These are phyloP conservation scores for Didymella sp. DNA, from an alignment of 2,329 filamentous ascomycete genomes.

Conservation along the genomic window DNA sequence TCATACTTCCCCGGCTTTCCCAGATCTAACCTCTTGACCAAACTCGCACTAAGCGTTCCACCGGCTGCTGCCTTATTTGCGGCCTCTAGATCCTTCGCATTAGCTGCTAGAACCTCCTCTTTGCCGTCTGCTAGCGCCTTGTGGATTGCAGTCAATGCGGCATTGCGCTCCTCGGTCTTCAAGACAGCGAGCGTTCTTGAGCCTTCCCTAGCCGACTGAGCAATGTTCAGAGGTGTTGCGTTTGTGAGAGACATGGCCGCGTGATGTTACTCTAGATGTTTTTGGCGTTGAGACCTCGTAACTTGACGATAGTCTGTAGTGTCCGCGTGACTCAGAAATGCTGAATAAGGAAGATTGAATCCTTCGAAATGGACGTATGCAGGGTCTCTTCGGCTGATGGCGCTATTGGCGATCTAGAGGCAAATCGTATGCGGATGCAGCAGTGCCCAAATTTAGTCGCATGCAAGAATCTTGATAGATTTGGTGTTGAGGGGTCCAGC, in stretches of 20 bases:
- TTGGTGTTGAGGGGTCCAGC: constrained; percentile 35
- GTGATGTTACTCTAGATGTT: constrained; percentile 24
- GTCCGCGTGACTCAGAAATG: constrained; percentile 38
- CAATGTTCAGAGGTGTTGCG: constrained; percentile 78
- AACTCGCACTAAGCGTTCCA: constrained; percentile 78
- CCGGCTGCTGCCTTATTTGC: constrained; percentile 76
- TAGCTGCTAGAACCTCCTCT: constrained; percentile 82
- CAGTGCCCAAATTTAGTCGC: constrained; percentile 34
- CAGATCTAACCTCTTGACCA: constrained; percentile 88
- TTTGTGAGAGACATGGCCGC: constrained; percentile 80
- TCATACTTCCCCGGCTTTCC: constrained; percentile 90
- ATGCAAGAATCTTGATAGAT: constrained; percentile 20
- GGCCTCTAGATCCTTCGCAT: constrained; percentile 78
- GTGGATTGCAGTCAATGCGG: constrained; percentile 83
- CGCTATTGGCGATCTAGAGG: constrained; percentile 23
- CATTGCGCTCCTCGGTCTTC: constrained; percentile 76
- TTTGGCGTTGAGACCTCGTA: constrained; percentile 28
- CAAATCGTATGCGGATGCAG: constrained; percentile 19
- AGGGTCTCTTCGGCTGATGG: constrained; percentile 28
- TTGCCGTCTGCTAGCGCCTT: constrained; percentile 73
- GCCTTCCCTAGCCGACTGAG: constrained; percentile 77
- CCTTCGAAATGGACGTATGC: constrained; percentile 23
- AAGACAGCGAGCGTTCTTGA: constrained; percentile 85
- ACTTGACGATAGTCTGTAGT: constrained; percentile 16
- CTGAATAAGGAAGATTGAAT: constrained; percentile 23